These are phyloP conservation scores for Pythium sp. DNA, from an alignment of 352 stramenopile genomes.

Conservation along the genomic window DNA sequence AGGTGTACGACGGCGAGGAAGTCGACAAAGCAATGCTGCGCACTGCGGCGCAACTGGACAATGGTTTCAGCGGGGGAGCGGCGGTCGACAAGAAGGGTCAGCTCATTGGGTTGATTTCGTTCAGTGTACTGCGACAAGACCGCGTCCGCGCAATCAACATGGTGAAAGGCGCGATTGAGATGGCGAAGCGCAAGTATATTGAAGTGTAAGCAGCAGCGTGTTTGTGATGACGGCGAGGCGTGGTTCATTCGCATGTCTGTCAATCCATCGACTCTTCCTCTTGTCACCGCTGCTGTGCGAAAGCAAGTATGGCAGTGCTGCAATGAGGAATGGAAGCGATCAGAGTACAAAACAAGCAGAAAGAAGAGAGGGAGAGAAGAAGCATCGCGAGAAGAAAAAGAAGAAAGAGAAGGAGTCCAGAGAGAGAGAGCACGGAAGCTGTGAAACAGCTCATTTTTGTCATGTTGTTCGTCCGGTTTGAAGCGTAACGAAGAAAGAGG, in stretches of 20 bases:
- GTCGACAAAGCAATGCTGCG: slow-evolving; percentile 86
- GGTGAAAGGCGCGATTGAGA: slow-evolving; percentile 84
- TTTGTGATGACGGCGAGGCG: background rate
- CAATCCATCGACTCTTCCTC: background rate
- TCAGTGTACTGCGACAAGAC: slow-evolving; percentile 82
- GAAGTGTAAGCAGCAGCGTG: slow-evolving; percentile 38
- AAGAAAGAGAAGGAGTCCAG: slow-evolving; percentile 4
- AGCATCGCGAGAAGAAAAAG: background rate
- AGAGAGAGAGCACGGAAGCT: slow-evolving; percentile 4
- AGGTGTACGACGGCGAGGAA: slow-evolving; percentile 83
- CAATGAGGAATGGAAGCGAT: background rate
- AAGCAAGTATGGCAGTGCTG: background rate
- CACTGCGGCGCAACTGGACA: slow-evolving; percentile 81
- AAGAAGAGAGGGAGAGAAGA: background rate
- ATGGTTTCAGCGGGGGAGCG: slow-evolving; percentile 81
- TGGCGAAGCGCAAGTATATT: slow-evolving; percentile 76
- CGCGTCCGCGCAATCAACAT: slow-evolving; percentile 88
- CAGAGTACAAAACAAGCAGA: background rate
- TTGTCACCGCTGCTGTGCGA: background rate
- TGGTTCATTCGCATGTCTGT: background rate
- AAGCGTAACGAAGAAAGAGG: slow-evolving; percentile 17
- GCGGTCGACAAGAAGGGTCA: slow-evolving; percentile 85
- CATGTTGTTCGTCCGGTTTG: slow-evolving; percentile 17
- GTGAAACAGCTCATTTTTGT: slow-evolving; percentile 16
- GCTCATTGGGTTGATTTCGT: slow-evolving; percentile 84